Conservation (phyloP, 1,139 yeast species). For the Yamadazyma atmosphaerica region DNA sequence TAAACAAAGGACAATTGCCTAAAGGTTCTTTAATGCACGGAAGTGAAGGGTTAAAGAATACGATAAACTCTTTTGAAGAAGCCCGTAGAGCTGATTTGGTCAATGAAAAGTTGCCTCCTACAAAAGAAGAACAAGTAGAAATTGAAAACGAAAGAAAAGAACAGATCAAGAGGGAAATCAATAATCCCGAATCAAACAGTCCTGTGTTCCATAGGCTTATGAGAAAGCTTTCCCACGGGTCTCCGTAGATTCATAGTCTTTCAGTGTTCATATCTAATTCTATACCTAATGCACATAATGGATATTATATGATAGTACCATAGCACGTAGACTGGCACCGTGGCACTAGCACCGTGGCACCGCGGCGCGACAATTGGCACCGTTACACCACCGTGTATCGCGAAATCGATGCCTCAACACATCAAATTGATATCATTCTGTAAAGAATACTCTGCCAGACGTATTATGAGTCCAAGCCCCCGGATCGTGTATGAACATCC, state of each 20-base stretch:
- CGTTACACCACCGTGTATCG: no score
- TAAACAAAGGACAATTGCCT: slow-evolving; percentile 69
- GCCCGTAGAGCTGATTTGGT: slow-evolving; percentile 79
- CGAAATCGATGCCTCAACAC: no score
- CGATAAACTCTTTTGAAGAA: slow-evolving; percentile 76
- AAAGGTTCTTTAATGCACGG: slow-evolving; percentile 88
- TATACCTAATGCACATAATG: no score
- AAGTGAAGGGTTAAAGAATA: slow-evolving; percentile 71
- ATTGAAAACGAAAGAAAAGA: slow-evolving; percentile 47
- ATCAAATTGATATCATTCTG: no score
- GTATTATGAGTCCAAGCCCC: slow-evolving; percentile 15
- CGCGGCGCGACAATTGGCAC: no score
- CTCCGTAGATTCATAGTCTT: background rate
- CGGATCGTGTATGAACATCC: slow-evolving; percentile 36
- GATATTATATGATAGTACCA: no score
- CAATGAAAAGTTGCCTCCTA: slow-evolving; percentile 92
- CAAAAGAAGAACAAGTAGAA: slow-evolving; percentile 53
- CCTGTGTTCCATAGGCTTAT: slow-evolving; percentile 47
- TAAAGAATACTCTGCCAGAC: background rate
- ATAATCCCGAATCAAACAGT: slow-evolving; percentile 32
- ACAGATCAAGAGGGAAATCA: slow-evolving; percentile 43
- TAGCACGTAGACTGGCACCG: no score
- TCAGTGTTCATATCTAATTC: background rate
- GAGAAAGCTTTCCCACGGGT: slow-evolving; percentile 31
- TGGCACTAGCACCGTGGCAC: no score